Conservation (phyloP, 192 early-diverging fungal genomes). For the Coemansia sp. region DNA sequence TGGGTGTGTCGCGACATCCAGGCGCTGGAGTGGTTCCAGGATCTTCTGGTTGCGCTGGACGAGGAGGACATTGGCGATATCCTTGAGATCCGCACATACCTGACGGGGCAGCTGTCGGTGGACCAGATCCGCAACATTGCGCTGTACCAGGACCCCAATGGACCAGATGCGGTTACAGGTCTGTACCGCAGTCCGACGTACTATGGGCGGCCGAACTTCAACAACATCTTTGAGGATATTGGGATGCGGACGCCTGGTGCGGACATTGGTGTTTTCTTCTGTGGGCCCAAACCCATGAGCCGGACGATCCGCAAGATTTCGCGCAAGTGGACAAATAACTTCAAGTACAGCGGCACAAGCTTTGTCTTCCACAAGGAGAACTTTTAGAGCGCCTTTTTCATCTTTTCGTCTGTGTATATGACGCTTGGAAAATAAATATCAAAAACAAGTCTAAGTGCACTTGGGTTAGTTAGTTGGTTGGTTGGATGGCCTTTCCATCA, state of each 20-base stretch:
- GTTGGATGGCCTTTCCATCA: too few relatives aligned
- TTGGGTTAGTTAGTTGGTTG: too few relatives aligned
- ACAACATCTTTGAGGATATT: slow-evolving; percentile 63
- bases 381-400: slow-evolving; percentile 48
- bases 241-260: slow-evolving; percentile 52
- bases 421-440: background rate
- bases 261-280: slow-evolving; percentile 82
- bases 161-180: slow-evolving; percentile 71
- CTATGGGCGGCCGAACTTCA: slow-evolving; percentile 80
- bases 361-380: slow-evolving; percentile 72
- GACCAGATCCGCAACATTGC: slow-evolving; percentile 67
- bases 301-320: slow-evolving; percentile 54
- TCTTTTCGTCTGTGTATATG: background rate
- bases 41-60: slow-evolving; percentile 61
- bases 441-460: too few relatives aligned
- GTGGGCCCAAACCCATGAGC: slow-evolving; percentile 72
- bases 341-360: slow-evolving; percentile 51
- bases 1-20: slow-evolving; percentile 69
- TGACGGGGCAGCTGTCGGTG: slow-evolving; percentile 60
- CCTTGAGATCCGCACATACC: slow-evolving; percentile 66
- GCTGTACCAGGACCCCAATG: slow-evolving; percentile 57
- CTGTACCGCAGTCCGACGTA: slow-evolving; percentile 63
- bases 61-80: slow-evolving; percentile 60
- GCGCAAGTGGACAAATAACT: slow-evolving; percentile 47
- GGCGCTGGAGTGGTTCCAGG: slow-evolving; percentile 71